Conservation (phyloP, 164 flowering plant species). For the Aristolochia californica region DNA sequence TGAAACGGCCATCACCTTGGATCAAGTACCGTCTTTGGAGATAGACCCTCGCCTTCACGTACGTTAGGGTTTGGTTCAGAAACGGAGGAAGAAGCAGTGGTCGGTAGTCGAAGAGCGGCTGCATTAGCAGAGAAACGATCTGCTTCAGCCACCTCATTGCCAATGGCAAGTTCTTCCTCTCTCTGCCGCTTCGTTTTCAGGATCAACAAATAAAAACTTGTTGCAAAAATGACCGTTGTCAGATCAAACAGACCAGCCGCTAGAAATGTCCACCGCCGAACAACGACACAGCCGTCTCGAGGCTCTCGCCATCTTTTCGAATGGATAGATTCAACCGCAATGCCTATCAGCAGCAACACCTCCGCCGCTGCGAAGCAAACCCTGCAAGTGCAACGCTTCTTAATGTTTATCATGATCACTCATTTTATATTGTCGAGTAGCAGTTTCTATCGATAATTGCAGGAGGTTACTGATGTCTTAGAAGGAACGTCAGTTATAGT, state of each 20-base stretch:
- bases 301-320: conserved; percentile 44
- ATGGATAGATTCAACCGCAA: conserved; percentile 77
- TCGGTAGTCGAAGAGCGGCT: no score
- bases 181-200: conserved; percentile 27
- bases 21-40: no score
- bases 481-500: neutral
- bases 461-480: no score
- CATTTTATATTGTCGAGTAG: no score
- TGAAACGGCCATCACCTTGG: no score
- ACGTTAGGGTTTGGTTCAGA: no score
- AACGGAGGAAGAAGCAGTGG: no score
- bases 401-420: neutral
- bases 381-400: conserved; percentile 23
- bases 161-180: neutral
- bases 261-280: conserved; percentile 47
- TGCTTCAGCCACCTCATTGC: conserved; percentile 3
- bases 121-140: neutral
- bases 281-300: conserved; percentile 37
- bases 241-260: conserved; percentile 65
- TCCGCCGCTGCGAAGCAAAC: conserved; percentile 60
- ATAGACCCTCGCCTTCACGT: no score
- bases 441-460: no score
- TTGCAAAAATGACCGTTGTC: conserved; percentile 47
- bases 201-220: conserved; percentile 52
- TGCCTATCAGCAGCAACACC: conserved; percentile 51